Evolutionary conservation across 441 rosid species (phyloP).

Genomic region (Erodium moschatum): DNA sequence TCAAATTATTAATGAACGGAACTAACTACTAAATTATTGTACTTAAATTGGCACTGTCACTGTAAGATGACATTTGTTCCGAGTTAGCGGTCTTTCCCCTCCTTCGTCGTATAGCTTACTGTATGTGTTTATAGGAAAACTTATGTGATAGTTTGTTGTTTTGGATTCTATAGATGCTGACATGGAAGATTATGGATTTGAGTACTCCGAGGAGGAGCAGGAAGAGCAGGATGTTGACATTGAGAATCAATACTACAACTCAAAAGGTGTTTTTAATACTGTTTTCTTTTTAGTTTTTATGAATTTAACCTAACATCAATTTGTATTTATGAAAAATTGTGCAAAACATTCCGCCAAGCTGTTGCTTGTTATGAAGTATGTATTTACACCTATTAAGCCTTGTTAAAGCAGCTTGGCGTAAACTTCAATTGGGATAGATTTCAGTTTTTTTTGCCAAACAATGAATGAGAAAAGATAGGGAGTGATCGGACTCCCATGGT

Average conservation of each 20-base stretch:
- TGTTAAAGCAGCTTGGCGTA: background rate
- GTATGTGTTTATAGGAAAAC: background rate
- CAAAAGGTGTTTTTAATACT: conserved; percentile 48
- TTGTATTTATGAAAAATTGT: background rate
- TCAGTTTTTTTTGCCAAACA: too few species aligned
- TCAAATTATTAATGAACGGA: background rate
- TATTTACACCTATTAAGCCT: background rate
- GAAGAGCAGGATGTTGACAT: conserved; percentile 96
- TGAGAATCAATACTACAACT: conserved; percentile 90
- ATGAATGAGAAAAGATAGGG: too few species aligned
- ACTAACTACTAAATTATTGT: background rate
- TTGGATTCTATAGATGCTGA: conserved; percentile 63
- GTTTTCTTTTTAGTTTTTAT: background rate
- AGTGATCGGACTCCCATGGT: too few species aligned
- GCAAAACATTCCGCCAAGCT: background rate
- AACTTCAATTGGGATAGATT: background rate
- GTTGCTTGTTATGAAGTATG: background rate
- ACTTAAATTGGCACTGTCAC: background rate
- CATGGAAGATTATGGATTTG: conserved; percentile 98
- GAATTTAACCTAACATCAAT: background rate
- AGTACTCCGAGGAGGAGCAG: conserved; percentile 94
- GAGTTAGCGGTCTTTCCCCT: too few species aligned
- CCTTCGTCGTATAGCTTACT: background rate
- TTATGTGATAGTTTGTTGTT: background rate
- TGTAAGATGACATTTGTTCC: background rate